Percentiles rank a stretch among this genome's conserved stretches.
Evolutionary conservation across 495 filamentous ascomycete species (phyloP).

Genomic region (Trichoderma orchidacearum): DNA sequence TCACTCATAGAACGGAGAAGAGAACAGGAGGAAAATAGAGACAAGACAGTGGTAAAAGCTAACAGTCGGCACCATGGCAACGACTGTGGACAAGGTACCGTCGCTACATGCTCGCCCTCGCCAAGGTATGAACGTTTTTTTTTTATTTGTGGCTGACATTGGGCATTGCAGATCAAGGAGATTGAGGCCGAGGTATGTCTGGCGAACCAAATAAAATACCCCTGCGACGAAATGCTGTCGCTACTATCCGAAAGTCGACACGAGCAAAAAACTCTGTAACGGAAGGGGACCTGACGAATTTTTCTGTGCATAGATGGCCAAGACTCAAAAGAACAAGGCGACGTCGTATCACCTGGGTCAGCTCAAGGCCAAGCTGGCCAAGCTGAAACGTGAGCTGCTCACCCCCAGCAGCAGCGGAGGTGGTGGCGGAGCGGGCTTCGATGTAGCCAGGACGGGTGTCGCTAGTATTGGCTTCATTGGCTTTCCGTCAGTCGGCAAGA

Average conservation of each 20-base stretch:
- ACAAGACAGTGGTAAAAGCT: background rate
- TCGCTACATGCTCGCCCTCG: background rate
- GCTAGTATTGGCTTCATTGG: conserved; percentile 79
- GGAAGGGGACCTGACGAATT: background rate
- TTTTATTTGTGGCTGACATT: conserved; percentile 5
- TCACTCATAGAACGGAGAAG: conserved; percentile 2
- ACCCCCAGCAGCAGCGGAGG: conserved; percentile 73
- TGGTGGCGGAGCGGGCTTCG: conserved; percentile 84
- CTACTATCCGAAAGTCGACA: background rate
- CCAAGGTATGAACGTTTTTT: too few species aligned
- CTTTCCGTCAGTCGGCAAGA: conserved; percentile 96
- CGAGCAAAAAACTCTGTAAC: background rate
- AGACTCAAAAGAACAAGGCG: conserved; percentile 96
- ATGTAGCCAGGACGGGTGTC: conserved; percentile 95
- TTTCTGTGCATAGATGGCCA: conserved; percentile 53
- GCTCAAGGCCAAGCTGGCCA: conserved; percentile 96
- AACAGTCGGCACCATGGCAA: conserved; percentile 59
- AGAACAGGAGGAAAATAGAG: background rate
- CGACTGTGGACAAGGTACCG: conserved; percentile 86
- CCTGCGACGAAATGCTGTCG: conserved; percentile 8
- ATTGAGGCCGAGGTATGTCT: conserved; percentile 75
- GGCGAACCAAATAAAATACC: conserved; percentile 2
- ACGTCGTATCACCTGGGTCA: conserved; percentile 82
- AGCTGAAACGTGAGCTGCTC: conserved; percentile 89
- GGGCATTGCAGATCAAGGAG: conserved; percentile 69